Percentiles rank a stretch among this genome's conserved stretches.
These are phyloP conservation scores for Exophiala phaeomuriformis DNA, from an alignment of 2,329 filamentous ascomycete species.

Conservation along the genomic window DNA sequence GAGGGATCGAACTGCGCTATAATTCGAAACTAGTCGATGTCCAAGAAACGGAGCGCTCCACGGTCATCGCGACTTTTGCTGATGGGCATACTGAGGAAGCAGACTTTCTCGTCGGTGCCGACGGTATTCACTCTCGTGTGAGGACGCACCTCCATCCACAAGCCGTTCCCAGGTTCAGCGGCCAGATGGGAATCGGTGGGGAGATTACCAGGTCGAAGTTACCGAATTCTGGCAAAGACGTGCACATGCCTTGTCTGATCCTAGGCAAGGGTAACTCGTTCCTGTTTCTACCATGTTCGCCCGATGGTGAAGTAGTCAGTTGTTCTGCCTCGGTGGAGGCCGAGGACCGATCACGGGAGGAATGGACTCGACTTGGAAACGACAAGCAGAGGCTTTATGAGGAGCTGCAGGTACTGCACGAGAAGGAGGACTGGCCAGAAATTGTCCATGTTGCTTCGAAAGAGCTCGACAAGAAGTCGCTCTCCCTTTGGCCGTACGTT, in stretches of 20 bases:
- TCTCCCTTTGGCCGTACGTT: slow-evolving; percentile 22
- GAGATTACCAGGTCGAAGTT: slow-evolving; percentile 7
- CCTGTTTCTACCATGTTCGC: slow-evolving; percentile 15
- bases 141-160: slow-evolving; percentile 12
- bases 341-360: slow-evolving; percentile 18
- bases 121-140: slow-evolving; percentile 28
- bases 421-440: slow-evolving; percentile 15
- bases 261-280: slow-evolving; percentile 20
- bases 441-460: slow-evolving; percentile 16
- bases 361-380: slow-evolving; percentile 17
- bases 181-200: slow-evolving; percentile 21
- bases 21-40: slow-evolving; percentile 15
- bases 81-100: slow-evolving; percentile 17
- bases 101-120: slow-evolving; percentile 27
- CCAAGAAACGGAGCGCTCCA: slow-evolving; percentile 7
- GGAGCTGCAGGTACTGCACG: slow-evolving; percentile 10
- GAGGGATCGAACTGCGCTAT: slow-evolving; percentile 13
- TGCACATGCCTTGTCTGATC: slow-evolving; percentile 20
- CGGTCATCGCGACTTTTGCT: slow-evolving; percentile 13
- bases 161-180: slow-evolving; percentile 18
- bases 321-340: slow-evolving; percentile 19
- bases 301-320: slow-evolving; percentile 7
- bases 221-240: not conserved
- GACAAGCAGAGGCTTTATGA: slow-evolving; percentile 18
- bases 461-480: slow-evolving; percentile 11